Evolutionary conservation across 495 filamentous ascomycete species (phyloP), one percentile per base, ranked within the genome.

Genomic region (Clavariopsis aquatica): DNA sequence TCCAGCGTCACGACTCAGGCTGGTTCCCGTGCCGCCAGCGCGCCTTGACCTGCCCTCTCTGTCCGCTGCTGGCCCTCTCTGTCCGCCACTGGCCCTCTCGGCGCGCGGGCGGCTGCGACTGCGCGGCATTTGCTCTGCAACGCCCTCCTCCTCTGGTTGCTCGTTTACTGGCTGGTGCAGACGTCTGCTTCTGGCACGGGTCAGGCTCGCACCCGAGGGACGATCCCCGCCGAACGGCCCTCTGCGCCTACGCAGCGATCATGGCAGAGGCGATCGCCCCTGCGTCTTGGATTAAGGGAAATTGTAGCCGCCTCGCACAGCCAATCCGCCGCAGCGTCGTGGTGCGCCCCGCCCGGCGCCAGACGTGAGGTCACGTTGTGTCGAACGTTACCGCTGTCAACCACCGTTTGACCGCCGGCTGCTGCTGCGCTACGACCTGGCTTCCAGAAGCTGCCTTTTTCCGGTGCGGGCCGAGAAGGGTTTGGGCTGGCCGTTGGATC

Each of bases 381-480:
- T 60, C 41, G 49, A 45, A 57, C 51, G 61, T 60, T 65, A 58
- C 62, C 36, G 60, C 54, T 66, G 64, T 66, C 68, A 67, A 56
- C 34, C 54, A 54, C 49, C 26, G 47, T 26, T 51, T n/a, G 58
- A 29, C 27, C 19, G 24, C 52, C 38, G 56, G 45, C 61, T 23
- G 51, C 59, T 46, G 60, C 43, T 56, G 60, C 55, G 55, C 55
- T 59, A 47, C 52, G 58, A 60, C 45, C 57, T 57, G 67, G 56
- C 62, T 71, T 71, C 69, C 56, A 68, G 69, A 71, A 71, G 54
- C 60, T 61, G 60, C 59, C 61, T 61, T 68, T 55, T 65, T 34
- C 69, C 69, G 69, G 69, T 53, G 65, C 69, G 69, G 65, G 69
- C 69, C 69, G 69, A 65, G 61, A 47, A 51, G 4, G 3, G 24